Percentiles rank a stretch among this genome's conserved stretches.
These are phyloP conservation scores for Neurospora sp. DNA, from an alignment of 2,329 filamentous ascomycete genomes.

Conservation along the genomic window DNA sequence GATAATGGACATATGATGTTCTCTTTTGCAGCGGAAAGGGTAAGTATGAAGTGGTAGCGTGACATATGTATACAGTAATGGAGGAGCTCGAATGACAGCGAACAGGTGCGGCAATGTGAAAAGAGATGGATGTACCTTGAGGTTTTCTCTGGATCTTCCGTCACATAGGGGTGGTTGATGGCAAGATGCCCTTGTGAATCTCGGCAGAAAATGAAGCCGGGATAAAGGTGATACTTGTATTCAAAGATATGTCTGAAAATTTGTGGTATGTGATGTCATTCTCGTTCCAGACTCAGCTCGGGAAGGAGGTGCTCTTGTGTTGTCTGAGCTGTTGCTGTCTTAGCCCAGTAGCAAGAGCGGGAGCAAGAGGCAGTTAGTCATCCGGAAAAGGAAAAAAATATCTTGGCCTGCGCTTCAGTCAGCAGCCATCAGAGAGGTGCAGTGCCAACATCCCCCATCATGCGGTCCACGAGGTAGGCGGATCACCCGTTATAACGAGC, in stretches of 20 bases:
- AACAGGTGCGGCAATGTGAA: neutral
- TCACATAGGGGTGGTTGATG: neutral
- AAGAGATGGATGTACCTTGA: neutral
- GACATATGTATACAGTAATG: neutral
- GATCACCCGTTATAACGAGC: neutral
- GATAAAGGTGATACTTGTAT: neutral
- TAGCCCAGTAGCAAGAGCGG: neutral
- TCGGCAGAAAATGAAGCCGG: neutral
- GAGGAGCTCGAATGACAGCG: neutral
- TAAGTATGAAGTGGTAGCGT: neutral
- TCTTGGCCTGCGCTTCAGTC: neutral
- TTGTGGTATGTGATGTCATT: neutral
- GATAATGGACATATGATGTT: neutral
- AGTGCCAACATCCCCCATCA: neutral
- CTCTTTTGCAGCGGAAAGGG: neutral
- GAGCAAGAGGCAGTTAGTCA: neutral
- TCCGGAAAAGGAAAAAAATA: neutral
- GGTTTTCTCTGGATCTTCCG: neutral
- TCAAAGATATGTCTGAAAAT: neutral
- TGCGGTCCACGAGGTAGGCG: neutral
- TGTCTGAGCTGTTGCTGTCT: neutral
- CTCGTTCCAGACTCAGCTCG: neutral
- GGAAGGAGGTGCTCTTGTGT: neutral
- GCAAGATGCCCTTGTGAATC: neutral
- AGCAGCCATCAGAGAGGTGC: neutral